These are phyloP conservation scores for Periconia macrospinosa DNA, from an alignment of 2,329 filamentous ascomycete genomes.

Conservation along the genomic window DNA sequence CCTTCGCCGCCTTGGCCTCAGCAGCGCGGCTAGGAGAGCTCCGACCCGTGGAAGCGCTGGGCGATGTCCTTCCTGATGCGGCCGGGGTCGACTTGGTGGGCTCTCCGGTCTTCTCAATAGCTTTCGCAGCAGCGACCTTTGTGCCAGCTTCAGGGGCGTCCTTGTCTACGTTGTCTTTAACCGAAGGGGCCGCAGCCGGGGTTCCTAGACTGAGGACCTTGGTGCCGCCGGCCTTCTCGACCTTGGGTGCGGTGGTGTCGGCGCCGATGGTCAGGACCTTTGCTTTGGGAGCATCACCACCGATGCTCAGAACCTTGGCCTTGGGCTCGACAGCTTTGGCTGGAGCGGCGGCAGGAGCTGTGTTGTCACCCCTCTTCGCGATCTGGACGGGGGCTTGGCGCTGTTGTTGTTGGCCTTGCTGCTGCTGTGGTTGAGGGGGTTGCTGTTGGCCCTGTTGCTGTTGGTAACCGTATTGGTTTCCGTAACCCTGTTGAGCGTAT, in stretches of 20 bases:
- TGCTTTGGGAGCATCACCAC: constrained; percentile 59
- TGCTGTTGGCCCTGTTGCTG: constrained; percentile 41
- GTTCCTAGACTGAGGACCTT: constrained; percentile 80
- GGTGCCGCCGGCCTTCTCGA: constrained; percentile 52
- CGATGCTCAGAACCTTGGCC: constrained; percentile 67
- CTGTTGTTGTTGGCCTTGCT: constrained; percentile 43
- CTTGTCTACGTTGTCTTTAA: constrained; percentile 49
- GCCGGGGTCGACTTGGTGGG: constrained; percentile 51
- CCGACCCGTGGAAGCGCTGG: constrained; percentile 79
- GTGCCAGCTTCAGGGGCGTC: constrained; percentile 67
- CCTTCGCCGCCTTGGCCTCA: constrained; percentile 61
- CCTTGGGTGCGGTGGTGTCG: constrained; percentile 58
- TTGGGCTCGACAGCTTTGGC: constrained; percentile 52
- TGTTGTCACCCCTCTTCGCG: constrained; percentile 61
- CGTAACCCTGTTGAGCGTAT: constrained; percentile 26
- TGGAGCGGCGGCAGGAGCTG: constrained; percentile 51
- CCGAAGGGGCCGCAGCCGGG: constrained; percentile 51
- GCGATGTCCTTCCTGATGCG: constrained; percentile 72
- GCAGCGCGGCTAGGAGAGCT: constrained; percentile 72
- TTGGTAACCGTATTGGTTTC: constrained; percentile 39
- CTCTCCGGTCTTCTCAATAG: constrained; percentile 88
- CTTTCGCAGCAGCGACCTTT: constrained; percentile 85
- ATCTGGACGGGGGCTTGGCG: constrained; percentile 60
- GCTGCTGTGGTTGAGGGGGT: constrained; percentile 53
- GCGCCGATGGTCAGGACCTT: constrained; percentile 65